Evolutionary conservation across 2,329 filamentous ascomycete genomes (phyloP).

Genomic region (Coniochaeta sp.): DNA sequence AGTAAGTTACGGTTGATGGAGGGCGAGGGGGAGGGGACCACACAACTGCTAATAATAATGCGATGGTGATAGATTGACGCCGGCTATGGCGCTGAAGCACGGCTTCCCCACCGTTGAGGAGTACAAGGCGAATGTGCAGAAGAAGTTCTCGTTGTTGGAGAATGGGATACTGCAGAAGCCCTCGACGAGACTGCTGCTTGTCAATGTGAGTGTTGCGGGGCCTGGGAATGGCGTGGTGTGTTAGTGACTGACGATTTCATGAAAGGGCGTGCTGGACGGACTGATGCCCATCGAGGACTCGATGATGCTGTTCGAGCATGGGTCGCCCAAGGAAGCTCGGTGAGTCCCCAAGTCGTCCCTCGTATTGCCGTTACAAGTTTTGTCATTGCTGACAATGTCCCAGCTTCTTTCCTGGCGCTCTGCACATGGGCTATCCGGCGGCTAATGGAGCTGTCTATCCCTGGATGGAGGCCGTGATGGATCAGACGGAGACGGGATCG

Average conservation of each 20-base stretch:
- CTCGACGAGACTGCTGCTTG: constrained; percentile 48
- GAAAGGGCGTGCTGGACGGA: constrained; percentile 49
- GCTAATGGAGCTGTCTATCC: constrained; percentile 50
- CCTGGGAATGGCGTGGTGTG: constrained; percentile 21
- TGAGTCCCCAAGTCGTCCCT: not conserved
- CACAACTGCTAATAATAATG: constrained; percentile 1
- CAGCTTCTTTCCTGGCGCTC: constrained; percentile 47
- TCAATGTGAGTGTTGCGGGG: constrained; percentile 40
- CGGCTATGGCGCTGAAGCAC: constrained; percentile 53
- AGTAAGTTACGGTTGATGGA: constrained; percentile 22
- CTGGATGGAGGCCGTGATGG: constrained; percentile 52
- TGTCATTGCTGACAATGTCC: not conserved
- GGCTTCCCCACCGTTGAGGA: constrained; percentile 50
- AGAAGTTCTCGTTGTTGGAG: constrained; percentile 56
- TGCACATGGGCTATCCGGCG: constrained; percentile 63
- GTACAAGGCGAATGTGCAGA: constrained; percentile 45
- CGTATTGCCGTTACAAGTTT: not conserved
- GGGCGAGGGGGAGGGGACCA: not conserved
- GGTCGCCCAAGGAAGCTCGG: constrained; percentile 56
- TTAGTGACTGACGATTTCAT: constrained; percentile 18
- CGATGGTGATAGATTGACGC: constrained; percentile 30
- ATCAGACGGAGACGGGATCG: not conserved
- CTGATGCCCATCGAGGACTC: constrained; percentile 63
- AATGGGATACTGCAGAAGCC: constrained; percentile 48
- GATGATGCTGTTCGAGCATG: constrained; percentile 56